Evolutionary conservation across 1,284 basidiomycete species (phyloP).

Genomic region (Sanghuangporus baumii): DNA sequence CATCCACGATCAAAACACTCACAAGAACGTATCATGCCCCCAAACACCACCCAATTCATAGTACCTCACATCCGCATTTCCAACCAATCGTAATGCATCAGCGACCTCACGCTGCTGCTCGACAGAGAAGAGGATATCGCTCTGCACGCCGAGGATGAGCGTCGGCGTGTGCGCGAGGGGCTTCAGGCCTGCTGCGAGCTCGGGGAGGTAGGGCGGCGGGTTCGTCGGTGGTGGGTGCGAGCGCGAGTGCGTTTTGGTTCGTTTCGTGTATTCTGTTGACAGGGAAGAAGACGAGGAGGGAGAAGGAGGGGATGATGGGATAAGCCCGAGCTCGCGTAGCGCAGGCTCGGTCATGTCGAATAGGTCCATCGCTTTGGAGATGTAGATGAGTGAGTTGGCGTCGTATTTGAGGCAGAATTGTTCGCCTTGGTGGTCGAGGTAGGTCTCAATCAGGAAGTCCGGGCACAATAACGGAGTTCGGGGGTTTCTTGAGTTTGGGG

Average conservation of each 20-base stretch:
- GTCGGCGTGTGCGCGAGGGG: slow-evolving; percentile 77
- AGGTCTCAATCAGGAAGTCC: slow-evolving; percentile 98
- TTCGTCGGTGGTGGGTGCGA: slow-evolving; percentile 65
- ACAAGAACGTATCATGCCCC: slow-evolving; percentile 96
- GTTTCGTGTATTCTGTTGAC: slow-evolving; percentile 24
- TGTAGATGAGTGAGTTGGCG: slow-evolving; percentile 97
- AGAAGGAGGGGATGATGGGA: slow-evolving; percentile 28
- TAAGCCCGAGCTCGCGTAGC: slow-evolving; percentile 61
- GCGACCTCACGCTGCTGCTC: slow-evolving; percentile 96
- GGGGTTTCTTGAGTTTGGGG: slow-evolving; percentile 28
- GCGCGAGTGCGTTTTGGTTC: slow-evolving; percentile 50
- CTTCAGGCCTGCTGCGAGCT: slow-evolving; percentile 77
- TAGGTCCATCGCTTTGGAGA: slow-evolving; percentile 98
- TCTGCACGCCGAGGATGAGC: slow-evolving; percentile 92
- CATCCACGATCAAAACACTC: slow-evolving; percentile 24
- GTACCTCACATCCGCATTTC: slow-evolving; percentile 86
- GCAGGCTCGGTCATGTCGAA: slow-evolving; percentile 92
- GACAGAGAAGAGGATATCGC: slow-evolving; percentile 94
- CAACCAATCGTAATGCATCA: slow-evolving; percentile 86
- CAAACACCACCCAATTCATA: slow-evolving; percentile 98
- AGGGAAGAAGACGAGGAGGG: slow-evolving; percentile 22
- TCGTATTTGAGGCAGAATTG: slow-evolving; percentile 99
- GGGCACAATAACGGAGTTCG: slow-evolving; percentile 81
- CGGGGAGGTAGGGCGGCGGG: slow-evolving; percentile 71
- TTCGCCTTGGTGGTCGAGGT: slow-evolving; percentile 97